Evolutionary conservation across 768 basidiomycete species (phyloP).

Genomic region (Russula vinacea): DNA sequence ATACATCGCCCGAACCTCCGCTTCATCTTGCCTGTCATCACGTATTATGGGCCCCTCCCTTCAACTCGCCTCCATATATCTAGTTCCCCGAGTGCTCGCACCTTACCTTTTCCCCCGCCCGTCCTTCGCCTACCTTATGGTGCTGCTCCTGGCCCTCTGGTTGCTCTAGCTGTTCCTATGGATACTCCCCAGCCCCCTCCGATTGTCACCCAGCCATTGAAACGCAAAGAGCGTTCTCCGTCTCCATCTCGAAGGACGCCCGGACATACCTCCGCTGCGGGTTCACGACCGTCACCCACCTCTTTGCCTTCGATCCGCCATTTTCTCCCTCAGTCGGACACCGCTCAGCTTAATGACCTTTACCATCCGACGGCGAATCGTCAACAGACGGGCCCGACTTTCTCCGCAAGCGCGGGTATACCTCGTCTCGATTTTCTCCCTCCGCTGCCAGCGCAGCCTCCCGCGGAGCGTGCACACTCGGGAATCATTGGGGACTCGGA

Average conservation of each 20-base stretch:
- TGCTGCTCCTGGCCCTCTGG: conserved; percentile 17
- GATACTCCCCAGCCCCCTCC: conserved; percentile 27
- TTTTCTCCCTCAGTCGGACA: conserved; percentile 27
- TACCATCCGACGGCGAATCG: conserved; percentile 22
- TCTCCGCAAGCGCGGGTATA: conserved; percentile 27
- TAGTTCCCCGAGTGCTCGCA: conserved; percentile 23
- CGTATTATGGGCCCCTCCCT: conserved; percentile 23
- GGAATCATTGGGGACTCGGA: conserved; percentile 54
- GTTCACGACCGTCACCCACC: conserved; percentile 27
- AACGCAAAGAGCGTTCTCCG: conserved; percentile 30
- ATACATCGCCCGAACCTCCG: conserved; percentile 25
- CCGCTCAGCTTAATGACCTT: conserved; percentile 22
- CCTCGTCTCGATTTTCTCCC: conserved; percentile 28
- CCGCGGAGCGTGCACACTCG: conserved; percentile 32
- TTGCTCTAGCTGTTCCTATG: conserved; percentile 20
- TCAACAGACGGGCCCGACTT: conserved; percentile 15
- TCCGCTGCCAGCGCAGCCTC: conserved; percentile 18
- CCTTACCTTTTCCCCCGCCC: conserved; percentile 24
- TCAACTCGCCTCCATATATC: conserved; percentile 26
- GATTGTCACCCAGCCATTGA: conserved; percentile 23
- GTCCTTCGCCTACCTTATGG: conserved; percentile 20
- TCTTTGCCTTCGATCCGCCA: conserved; percentile 30
- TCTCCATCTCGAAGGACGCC: conserved; percentile 24
- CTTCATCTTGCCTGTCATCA: conserved; percentile 26
- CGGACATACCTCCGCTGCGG: conserved; percentile 8